These are phyloP conservation scores for Haplosporangium sp. DNA, from an alignment of 371 early-diverging fungal species.

Conservation along the genomic window DNA sequence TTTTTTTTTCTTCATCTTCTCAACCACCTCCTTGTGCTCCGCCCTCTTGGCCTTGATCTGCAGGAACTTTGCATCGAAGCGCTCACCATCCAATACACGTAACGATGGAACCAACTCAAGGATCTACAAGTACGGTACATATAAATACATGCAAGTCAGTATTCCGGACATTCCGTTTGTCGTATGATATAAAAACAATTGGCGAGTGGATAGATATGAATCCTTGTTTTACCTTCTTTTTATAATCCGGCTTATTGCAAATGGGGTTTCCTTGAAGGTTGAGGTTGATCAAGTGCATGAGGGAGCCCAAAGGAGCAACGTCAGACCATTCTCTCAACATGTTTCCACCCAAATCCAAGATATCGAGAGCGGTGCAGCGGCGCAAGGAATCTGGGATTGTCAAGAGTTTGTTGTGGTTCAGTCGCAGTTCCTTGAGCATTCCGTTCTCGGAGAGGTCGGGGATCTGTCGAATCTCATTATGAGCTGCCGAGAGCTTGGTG, in stretches of 20 bases:
- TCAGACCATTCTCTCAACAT: conserved; percentile 70
- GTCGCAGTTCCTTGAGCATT: conserved; percentile 76
- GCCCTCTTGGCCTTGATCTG: conserved; percentile 64
- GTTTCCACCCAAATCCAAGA: conserved; percentile 83
- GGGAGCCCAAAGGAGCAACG: conserved; percentile 70
- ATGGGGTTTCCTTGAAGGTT: conserved; percentile 87
- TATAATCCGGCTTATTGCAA: conserved; percentile 70
- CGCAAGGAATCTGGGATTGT: conserved; percentile 72
- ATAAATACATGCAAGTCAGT: background rate
- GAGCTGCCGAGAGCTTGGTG: conserved; percentile 80
- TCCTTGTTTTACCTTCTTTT: conserved; percentile 70
- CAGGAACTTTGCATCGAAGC: conserved; percentile 84
- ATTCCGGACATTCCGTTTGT: background rate
- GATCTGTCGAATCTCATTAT: conserved; percentile 74
- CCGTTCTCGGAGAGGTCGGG: conserved; percentile 73
- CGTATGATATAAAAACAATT: background rate
- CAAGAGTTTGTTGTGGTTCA: conserved; percentile 82
- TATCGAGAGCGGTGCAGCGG: conserved; percentile 67
- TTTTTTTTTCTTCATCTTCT: conserved; percentile 46
- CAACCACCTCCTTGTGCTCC: conserved; percentile 43
- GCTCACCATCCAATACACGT: conserved; percentile 82
- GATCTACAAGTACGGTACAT: conserved; percentile 57
- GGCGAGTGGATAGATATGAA: no score
- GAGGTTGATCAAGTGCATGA: conserved; percentile 73
- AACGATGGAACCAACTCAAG: conserved; percentile 76